Base-by-base conservation (phyloP, 2,329 filamentous ascomycete genomes). In the Endocalyx cinctus region DNA sequence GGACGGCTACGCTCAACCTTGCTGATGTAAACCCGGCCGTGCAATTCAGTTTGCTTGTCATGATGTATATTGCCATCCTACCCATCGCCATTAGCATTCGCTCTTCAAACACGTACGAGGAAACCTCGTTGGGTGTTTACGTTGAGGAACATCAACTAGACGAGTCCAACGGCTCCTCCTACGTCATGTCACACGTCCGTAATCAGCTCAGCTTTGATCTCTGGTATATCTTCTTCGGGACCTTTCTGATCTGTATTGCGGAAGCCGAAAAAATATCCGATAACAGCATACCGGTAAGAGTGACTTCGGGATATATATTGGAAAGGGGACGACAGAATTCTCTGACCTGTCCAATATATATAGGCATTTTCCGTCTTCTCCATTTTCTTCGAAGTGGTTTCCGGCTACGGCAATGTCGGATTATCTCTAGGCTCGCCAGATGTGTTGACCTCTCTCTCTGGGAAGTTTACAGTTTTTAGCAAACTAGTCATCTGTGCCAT, bases 401-500 rank as follows among this genome's bases (percentile, higher is more conserved):
- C 52, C 10, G 60, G 43, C 5, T 61, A 62, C 33, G 57, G 57
- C 8, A 61, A 55, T 35, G 67, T 71, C 3, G 69, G 69, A 2
- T 65, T 73, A 18, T 59, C 51, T 8, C 48, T 66, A 5, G 69
- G 69, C 3, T 42, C 68, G 5, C 67, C 69, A 0, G 53, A 59
- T 41, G 50, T 59, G 19, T 53, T 55, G 6, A 69, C 69, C 46
- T 61, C 55, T 18, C 71, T 73, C 37, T 66, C 54, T 15, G 72
- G 70, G 5, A 48, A 59, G 25, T 73, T 71, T 58, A 60, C 63
- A 19, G 60, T 51, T 5, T 48, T 70, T 31, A 71, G 68, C 45
- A 77, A 77, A 52, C 47, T 77, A 27, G 64, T 77, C 2, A 52
- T 77, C 14, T 73, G 69, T 41, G 64, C 63, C 4, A 67, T 76